Percentiles rank a stretch among this genome's conserved stretches.
phyloP scores from a whole-genome alignment of 2,329 filamentous ascomycete species.

The Ophidiomyces ophidiicola region DNA sequence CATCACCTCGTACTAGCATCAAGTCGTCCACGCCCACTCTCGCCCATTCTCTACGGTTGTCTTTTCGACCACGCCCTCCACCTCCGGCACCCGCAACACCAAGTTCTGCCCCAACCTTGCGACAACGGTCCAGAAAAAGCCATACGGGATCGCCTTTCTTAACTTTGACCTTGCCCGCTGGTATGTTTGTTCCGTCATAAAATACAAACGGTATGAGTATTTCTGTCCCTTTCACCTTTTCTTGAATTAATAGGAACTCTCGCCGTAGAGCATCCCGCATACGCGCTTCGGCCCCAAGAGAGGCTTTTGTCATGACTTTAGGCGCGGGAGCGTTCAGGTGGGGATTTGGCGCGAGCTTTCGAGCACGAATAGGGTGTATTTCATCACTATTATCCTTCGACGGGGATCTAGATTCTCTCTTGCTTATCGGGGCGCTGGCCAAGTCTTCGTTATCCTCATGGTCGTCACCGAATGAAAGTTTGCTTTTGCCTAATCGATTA shows the following conservation, averaged over 20 bases:
- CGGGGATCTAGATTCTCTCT: conserved; percentile 26
- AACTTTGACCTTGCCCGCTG: conserved; percentile 69
- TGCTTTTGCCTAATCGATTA: conserved; percentile 43
- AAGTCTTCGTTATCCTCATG: conserved; percentile 47
- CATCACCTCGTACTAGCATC: conserved; percentile 77
- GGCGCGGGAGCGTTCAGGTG: conserved; percentile 42
- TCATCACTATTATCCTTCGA: conserved; percentile 28
- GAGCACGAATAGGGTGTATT: conserved; percentile 20
- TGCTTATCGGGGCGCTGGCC: conserved; percentile 26
- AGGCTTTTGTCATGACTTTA: conserved; percentile 62
- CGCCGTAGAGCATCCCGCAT: conserved; percentile 62
- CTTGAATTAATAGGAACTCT: conserved; percentile 72
- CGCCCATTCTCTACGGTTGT: conserved; percentile 72
- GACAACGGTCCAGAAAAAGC: conserved; percentile 82
- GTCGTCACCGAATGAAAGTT: conserved; percentile 49
- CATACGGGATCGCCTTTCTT: conserved; percentile 91
- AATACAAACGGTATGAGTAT: conserved; percentile 91
- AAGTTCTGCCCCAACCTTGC: conserved; percentile 77
- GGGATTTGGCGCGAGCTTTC: conserved; percentile 34
- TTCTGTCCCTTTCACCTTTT: conserved; percentile 76
- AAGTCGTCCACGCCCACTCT: conserved; percentile 88
- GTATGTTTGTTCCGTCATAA: conserved; percentile 84
- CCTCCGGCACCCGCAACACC: conserved; percentile 54
- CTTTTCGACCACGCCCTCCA: conserved; percentile 36
- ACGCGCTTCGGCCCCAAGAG: conserved; percentile 65